Conservation (phyloP, 78 protist genomes). For the Dictyostelium citrinum region DNA sequence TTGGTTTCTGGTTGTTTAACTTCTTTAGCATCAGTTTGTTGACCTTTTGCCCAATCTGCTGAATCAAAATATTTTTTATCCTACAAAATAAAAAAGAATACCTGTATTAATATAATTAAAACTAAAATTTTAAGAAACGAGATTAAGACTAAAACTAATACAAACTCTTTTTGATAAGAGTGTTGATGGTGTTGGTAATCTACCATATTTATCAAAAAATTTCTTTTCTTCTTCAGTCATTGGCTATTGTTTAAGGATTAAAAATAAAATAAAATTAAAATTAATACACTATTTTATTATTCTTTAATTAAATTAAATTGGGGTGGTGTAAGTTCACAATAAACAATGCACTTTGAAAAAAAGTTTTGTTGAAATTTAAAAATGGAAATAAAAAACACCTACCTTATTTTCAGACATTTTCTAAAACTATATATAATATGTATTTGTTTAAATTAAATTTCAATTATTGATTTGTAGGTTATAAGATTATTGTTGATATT, state of each 20-base stretch:
- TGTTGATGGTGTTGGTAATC: constrained; percentile 64
- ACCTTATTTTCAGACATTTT: not conserved
- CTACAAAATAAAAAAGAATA: not conserved
- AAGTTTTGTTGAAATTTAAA: not conserved
- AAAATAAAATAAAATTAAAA: not conserved
- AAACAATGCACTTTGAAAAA: not conserved
- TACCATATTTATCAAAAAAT: constrained; percentile 51
- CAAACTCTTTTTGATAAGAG: constrained; percentile 34
- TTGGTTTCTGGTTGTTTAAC: constrained; percentile 14
- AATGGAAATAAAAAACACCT: not conserved
- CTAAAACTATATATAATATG: not conserved
- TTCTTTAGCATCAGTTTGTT: constrained; percentile 26
- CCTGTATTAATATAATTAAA: not conserved
- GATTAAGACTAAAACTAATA: not conserved
- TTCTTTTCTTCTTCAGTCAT: constrained; percentile 50
- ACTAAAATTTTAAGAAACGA: not conserved
- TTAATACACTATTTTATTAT: too few species aligned
- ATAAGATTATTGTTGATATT: not conserved
- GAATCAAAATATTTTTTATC: constrained; percentile 73
- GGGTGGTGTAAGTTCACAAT: not conserved
- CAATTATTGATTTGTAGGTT: not conserved
- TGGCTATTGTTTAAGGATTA: too few species aligned
- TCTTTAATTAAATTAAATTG: not conserved
- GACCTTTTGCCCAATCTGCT: constrained; percentile 77
- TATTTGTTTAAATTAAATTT: not conserved